Conservation (phyloP, 140 eudicot species). For the Stevia rebaudiana region DNA sequence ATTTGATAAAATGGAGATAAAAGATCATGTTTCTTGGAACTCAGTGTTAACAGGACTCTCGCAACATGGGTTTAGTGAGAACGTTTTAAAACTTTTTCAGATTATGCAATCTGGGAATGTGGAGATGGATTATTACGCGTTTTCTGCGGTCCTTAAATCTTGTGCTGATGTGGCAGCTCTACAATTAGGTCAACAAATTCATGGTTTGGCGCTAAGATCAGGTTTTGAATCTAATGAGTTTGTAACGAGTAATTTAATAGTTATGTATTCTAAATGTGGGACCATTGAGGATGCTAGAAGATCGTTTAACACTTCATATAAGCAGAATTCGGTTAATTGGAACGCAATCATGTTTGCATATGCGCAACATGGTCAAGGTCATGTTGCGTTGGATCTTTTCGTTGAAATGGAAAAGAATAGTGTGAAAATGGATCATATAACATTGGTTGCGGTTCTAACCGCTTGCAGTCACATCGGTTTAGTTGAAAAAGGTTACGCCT, state of each 20-base stretch:
- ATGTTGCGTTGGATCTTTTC: constrained; percentile 65
- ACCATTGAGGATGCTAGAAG: constrained; percentile 61
- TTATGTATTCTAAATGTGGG: constrained; percentile 91
- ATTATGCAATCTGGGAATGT: constrained; percentile 41
- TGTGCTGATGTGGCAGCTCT: constrained; percentile 83
- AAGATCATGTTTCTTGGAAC: constrained; percentile 81
- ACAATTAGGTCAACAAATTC: constrained; percentile 77
- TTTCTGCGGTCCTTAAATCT: constrained; percentile 71
- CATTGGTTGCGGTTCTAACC: constrained; percentile 84
- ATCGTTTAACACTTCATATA: constrained; percentile 58
- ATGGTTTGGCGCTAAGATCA: constrained; percentile 45
- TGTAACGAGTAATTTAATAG: constrained; percentile 72
- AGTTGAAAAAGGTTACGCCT: constrained; percentile 59
- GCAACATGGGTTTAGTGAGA: constrained; percentile 69
- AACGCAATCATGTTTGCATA: constrained; percentile 83
- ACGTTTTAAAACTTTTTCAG: constrained; percentile 51
- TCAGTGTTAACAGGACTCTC: constrained; percentile 75
- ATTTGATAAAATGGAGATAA: constrained; percentile 41
- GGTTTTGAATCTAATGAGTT: constrained; percentile 66
- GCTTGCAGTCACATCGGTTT: constrained; percentile 92
- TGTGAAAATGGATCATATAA: constrained; percentile 74
- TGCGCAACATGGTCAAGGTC: constrained; percentile 89
- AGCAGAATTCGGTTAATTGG: constrained; percentile 69
- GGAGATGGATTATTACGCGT: constrained; percentile 69
- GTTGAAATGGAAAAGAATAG: constrained; percentile 40